Conservation (phyloP, 2,329 filamentous ascomycete genomes). For the Diaporthe australafricana region DNA sequence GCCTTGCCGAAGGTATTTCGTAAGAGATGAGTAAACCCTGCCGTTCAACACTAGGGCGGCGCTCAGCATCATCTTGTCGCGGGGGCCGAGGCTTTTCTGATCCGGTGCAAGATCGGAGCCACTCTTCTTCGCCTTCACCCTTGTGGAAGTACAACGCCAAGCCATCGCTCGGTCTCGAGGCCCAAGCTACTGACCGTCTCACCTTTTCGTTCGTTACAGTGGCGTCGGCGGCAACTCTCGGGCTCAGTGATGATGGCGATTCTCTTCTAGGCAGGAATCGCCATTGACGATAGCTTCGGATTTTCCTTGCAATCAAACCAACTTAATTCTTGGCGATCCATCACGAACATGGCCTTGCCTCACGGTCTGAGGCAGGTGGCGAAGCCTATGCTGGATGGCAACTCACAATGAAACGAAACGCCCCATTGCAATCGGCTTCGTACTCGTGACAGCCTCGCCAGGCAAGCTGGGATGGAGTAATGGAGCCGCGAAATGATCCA, state of each 20-base stretch:
- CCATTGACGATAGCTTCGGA: conserved; percentile 15
- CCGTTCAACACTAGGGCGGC: conserved; percentile 7
- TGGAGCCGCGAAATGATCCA: conserved; percentile 9
- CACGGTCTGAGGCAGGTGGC: not conserved
- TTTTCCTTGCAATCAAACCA: not conserved
- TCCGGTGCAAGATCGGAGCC: conserved; percentile 23
- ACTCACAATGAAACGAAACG: not conserved
- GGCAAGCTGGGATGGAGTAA: conserved; percentile 1
- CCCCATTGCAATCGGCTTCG: not conserved
- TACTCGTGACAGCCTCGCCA: conserved; percentile 6
- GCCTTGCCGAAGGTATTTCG: conserved; percentile 3
- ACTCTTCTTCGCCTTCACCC: conserved; percentile 7
- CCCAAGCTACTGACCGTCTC: conserved; percentile 26
- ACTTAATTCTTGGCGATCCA: conserved; percentile 4
- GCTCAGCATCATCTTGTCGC: conserved; percentile 1
- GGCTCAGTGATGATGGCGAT: not conserved
- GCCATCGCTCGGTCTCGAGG: conserved; percentile 11
- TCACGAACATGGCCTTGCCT: conserved; percentile 15
- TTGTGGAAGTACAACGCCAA: conserved; percentile 1
- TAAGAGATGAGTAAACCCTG: conserved; percentile 28
- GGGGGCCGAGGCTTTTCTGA: conserved; percentile 11
- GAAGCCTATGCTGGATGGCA: not conserved
- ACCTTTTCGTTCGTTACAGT: conserved; percentile 15
- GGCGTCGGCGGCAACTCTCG: conserved; percentile 20
- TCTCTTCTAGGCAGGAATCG: not conserved